These are phyloP conservation scores for Harrya chromipes DNA, from an alignment of 768 basidiomycete genomes.

Conservation along the genomic window DNA sequence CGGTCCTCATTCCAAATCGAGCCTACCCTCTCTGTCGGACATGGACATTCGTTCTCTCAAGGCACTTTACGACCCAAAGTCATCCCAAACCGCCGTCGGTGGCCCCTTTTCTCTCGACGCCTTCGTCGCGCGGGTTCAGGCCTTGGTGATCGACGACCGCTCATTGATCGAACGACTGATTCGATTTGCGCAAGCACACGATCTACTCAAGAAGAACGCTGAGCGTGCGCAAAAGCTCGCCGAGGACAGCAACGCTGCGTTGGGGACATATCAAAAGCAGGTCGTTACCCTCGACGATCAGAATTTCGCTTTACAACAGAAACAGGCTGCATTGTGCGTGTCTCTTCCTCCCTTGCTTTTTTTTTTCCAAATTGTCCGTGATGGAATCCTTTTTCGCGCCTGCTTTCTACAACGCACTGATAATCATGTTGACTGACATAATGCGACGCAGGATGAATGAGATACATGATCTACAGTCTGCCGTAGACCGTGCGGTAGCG, in stretches of 20 bases:
- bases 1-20: slow-evolving; percentile 25
- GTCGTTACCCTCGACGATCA: slow-evolving; percentile 77
- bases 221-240: slow-evolving; percentile 89
- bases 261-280: slow-evolving; percentile 92
- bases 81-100: slow-evolving; percentile 30
- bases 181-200: slow-evolving; percentile 85
- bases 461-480: slow-evolving; percentile 53
- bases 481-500: slow-evolving; percentile 53
- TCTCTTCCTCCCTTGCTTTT: slow-evolving; percentile 12
- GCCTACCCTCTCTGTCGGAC: slow-evolving; percentile 63
- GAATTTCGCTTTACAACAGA: slow-evolving; percentile 49
- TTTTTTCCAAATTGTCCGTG: background rate
- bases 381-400: no score
- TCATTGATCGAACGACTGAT: slow-evolving; percentile 80
- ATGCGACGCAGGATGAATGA: slow-evolving; percentile 57
- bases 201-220: slow-evolving; percentile 88
- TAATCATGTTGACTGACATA: slow-evolving; percentile 1
- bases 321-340: slow-evolving; percentile 57
- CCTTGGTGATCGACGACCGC: slow-evolving; percentile 79
- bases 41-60: slow-evolving; percentile 87
- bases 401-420: no score
- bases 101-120: slow-evolving; percentile 64
- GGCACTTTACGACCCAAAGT: slow-evolving; percentile 58
- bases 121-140: slow-evolving; percentile 74
- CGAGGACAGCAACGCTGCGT: slow-evolving; percentile 70